Percentiles rank a stretch among this genome's conserved stretches.
Evolutionary conservation across 305 asterid species (phyloP).

Genomic region (Fraxinus angustifolia): DNA sequence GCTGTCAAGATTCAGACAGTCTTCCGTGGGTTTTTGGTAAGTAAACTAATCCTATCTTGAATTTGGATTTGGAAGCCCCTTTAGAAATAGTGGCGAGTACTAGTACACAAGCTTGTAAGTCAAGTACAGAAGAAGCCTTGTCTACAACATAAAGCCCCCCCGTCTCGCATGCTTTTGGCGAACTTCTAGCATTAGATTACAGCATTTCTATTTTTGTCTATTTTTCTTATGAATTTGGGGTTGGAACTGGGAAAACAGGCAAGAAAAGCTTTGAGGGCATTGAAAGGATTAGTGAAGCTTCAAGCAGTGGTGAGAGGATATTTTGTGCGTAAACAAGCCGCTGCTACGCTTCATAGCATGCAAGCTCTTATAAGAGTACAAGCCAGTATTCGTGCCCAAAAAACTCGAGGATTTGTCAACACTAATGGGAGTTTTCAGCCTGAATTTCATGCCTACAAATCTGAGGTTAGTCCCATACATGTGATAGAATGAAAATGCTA

Average conservation of each 20-base stretch:
- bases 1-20: slow-evolving; percentile 62
- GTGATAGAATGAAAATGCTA: too few relatives aligned
- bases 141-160: too few relatives aligned
- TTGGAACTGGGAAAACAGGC: slow-evolving; percentile 35
- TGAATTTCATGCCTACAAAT: slow-evolving; percentile 31
- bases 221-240: background rate
- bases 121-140: background rate
- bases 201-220: background rate
- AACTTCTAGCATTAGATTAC: background rate
- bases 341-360: slow-evolving; percentile 55
- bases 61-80: background rate
- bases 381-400: slow-evolving; percentile 57
- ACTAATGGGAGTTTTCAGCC: slow-evolving; percentile 21
- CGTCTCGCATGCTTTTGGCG: background rate
- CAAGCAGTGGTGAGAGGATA: slow-evolving; percentile 62
- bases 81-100: background rate
- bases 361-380: slow-evolving; percentile 63
- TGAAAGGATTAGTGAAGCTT: slow-evolving; percentile 61
- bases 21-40: slow-evolving; percentile 84
- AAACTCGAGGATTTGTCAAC: slow-evolving; percentile 21
- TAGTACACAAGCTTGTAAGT: background rate
- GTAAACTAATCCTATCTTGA: background rate
- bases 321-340: slow-evolving; percentile 55
- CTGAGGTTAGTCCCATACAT: slow-evolving; percentile 29
- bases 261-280: slow-evolving; percentile 61